Evolutionary conservation across 768 basidiomycete species (phyloP).

Genomic region (Strobilomyces dryophilus): DNA sequence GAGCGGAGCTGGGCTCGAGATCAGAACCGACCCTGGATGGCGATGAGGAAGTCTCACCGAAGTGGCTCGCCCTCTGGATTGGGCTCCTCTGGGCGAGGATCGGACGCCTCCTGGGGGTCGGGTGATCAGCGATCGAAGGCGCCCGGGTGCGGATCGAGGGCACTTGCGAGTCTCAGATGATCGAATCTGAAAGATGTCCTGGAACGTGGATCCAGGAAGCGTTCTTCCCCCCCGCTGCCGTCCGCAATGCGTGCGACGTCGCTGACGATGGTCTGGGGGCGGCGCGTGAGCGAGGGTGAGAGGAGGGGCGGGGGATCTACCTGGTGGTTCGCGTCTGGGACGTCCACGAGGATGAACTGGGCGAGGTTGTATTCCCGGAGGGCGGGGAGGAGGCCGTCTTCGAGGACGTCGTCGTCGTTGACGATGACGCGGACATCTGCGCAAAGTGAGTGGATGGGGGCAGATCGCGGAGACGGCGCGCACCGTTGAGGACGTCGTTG

Average conservation of each 20-base stretch:
- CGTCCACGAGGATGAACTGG: constrained; percentile 84
- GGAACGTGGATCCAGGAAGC: constrained; percentile 82
- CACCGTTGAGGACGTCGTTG: constrained; percentile 92
- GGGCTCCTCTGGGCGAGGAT: constrained; percentile 59
- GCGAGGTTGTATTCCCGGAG: constrained; percentile 81
- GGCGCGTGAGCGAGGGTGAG: not conserved
- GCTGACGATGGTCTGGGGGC: constrained; percentile 75
- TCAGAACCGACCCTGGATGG: not conserved
- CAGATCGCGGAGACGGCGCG: constrained; percentile 5
- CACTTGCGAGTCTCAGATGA: constrained; percentile 73
- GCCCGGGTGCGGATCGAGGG: constrained; percentile 2
- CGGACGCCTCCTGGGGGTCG: constrained; percentile 64
- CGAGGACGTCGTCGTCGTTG: constrained; percentile 79
- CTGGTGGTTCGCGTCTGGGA: constrained; percentile 73
- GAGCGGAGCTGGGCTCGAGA: constrained; percentile 46
- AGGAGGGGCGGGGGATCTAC: constrained; percentile 34
- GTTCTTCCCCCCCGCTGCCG: constrained; percentile 44
- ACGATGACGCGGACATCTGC: constrained; percentile 90
- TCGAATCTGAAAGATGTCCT: constrained; percentile 80
- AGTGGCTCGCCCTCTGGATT: constrained; percentile 67
- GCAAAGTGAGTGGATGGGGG: not conserved
- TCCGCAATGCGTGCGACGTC: constrained; percentile 54
- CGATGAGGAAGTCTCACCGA: constrained; percentile 46
- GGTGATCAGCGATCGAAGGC: constrained; percentile 1
- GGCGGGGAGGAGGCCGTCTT: constrained; percentile 72